These are phyloP conservation scores for Mycogone perniciosa DNA, from an alignment of 2,329 filamentous ascomycete species.

Conservation along the genomic window DNA sequence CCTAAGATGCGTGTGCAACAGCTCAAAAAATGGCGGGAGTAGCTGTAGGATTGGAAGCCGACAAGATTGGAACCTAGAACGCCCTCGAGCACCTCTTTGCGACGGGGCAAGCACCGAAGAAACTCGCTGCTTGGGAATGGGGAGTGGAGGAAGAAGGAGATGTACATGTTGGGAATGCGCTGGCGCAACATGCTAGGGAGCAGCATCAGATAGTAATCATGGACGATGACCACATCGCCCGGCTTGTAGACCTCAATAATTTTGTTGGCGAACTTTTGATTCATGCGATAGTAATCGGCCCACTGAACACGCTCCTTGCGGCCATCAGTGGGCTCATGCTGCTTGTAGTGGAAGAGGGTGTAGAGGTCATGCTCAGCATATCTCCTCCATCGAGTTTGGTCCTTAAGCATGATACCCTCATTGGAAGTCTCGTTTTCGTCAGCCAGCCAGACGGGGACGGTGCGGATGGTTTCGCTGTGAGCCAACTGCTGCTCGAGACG, in stretches of 20 bases:
- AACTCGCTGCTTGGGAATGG: constrained; percentile 97
- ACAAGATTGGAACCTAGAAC: constrained; percentile 88
- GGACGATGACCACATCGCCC: constrained; percentile 85
- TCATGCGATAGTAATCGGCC: constrained; percentile 90
- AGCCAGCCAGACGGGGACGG: constrained; percentile 81
- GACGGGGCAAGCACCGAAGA: constrained; percentile 76
- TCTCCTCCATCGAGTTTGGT: constrained; percentile 79
- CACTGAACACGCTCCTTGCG: constrained; percentile 75
- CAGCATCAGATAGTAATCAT: constrained; percentile 90
- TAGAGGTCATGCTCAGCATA: constrained; percentile 92
- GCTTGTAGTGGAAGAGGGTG: constrained; percentile 92
- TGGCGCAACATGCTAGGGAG: constrained; percentile 85
- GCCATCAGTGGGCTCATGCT: constrained; percentile 83
- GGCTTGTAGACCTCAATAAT: constrained; percentile 87
- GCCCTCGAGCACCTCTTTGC: constrained; percentile 86
- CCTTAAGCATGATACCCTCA: constrained; percentile 67
- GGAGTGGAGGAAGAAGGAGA: constrained; percentile 89
- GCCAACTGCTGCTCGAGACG: constrained; percentile 69
- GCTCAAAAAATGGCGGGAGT: constrained; percentile 88
- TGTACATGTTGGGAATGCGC: constrained; percentile 80
- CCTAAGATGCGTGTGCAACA: constrained; percentile 87
- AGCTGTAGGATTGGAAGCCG: constrained; percentile 93
- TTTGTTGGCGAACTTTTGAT: constrained; percentile 82
- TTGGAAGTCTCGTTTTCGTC: constrained; percentile 64
- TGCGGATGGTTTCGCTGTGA: constrained; percentile 67